Evolutionary conservation across 1,284 basidiomycete species (phyloP).

Genomic region (Microbotryomycetes sp.): DNA sequence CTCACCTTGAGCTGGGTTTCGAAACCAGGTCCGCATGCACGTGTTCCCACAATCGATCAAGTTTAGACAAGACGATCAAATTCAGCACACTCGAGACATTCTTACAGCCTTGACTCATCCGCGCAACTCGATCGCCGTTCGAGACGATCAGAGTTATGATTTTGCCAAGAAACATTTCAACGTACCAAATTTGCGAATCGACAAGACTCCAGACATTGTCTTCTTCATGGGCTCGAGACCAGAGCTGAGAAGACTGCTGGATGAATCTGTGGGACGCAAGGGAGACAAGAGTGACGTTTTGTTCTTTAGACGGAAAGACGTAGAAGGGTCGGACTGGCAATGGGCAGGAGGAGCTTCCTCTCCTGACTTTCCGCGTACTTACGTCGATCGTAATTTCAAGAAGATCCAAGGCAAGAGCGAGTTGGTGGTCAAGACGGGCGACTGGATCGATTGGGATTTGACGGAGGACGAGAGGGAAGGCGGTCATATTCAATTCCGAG

Average conservation of each 20-base stretch:
- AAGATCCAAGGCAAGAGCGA: background rate
- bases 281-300: background rate
- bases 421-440: background rate
- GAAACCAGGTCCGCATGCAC: conserved; percentile 1
- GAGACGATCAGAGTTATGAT: conserved; percentile 1
- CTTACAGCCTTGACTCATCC: background rate
- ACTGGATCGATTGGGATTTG: background rate
- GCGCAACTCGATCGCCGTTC: background rate
- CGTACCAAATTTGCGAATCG: background rate
- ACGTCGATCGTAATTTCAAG: background rate
- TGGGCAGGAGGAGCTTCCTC: background rate
- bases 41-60: conserved; percentile 3
- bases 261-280: background rate
- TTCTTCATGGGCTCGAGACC: conserved; percentile 1
- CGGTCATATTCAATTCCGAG: background rate
- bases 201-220: background rate
- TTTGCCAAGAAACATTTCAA: background rate
- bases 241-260: background rate
- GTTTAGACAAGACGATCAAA: background rate
- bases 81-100: background rate
- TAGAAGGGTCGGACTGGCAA: background rate
- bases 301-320: background rate
- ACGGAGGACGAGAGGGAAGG: background rate
- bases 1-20: too few species aligned
- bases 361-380: background rate